Conservation (phyloP, 352 stramenopile genomes). For the Globisporangium ultimum region DNA sequence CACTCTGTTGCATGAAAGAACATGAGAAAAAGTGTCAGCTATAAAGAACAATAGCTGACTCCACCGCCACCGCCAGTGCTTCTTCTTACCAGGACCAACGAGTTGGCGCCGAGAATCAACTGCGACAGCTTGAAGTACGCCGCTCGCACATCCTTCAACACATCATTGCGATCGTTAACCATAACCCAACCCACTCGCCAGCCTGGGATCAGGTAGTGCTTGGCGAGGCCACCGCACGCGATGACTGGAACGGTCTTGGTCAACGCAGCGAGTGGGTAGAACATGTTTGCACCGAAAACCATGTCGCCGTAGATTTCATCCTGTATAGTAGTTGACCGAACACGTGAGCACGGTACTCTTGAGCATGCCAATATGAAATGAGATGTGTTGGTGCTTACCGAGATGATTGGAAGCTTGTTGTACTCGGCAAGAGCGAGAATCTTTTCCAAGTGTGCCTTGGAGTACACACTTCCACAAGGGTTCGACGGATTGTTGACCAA, state of each 20-base stretch:
- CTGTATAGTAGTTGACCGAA: conserved; percentile 11
- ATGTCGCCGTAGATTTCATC: conserved; percentile 88
- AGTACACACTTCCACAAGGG: conserved; percentile 94
- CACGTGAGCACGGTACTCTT: neutral
- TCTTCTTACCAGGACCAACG: conserved; percentile 68
- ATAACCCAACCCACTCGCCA: conserved; percentile 95
- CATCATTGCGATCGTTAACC: conserved; percentile 88
- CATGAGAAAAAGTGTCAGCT: neutral
- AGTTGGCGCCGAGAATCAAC: conserved; percentile 90
- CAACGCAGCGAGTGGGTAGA: conserved; percentile 82
- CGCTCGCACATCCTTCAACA: conserved; percentile 78
- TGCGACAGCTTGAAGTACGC: conserved; percentile 92
- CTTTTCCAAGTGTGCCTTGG: conserved; percentile 71
- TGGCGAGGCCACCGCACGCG: conserved; percentile 86
- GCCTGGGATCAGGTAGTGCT: conserved; percentile 95
- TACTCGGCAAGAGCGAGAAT: conserved; percentile 74
- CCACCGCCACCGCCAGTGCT: neutral
- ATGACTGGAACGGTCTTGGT: conserved; percentile 82
- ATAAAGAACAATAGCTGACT: neutral
- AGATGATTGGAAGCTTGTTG: conserved; percentile 92
- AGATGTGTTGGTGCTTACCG: conserved; percentile 59
- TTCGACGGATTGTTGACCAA: conserved; percentile 96
- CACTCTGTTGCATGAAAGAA: conserved; percentile 34
- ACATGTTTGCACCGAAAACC: conserved; percentile 68
- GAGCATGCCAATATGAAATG: neutral